Evolutionary conservation across 257 asterid genomes (phyloP).

Genomic region (Solanum bukasovii): DNA sequence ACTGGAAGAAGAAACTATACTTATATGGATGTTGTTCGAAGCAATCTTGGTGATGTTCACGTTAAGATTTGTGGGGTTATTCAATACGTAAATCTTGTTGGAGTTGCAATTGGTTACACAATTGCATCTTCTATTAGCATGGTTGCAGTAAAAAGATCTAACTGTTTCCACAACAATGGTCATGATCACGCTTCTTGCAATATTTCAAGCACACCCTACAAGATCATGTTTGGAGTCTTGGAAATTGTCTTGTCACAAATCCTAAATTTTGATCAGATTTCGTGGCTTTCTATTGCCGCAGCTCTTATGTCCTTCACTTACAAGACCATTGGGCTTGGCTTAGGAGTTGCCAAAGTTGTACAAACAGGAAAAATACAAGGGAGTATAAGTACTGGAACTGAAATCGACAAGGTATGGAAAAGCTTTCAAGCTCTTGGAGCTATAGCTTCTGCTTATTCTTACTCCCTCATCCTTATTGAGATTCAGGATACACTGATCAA

Average conservation of each 20-base stretch:
- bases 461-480: slow-evolving; percentile 16
- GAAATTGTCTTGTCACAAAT: not conserved
- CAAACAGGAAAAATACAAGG: slow-evolving; percentile 6
- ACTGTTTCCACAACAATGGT: slow-evolving; percentile 35
- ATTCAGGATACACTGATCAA: slow-evolving; percentile 18
- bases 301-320: slow-evolving; percentile 68
- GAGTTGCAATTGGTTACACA: too few species aligned
- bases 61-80: too few species aligned
- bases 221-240: not conserved
- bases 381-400: slow-evolving; percentile 8
- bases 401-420: slow-evolving; percentile 17
- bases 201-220: not conserved
- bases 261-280: slow-evolving; percentile 55
- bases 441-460: slow-evolving; percentile 22
- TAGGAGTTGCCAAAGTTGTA: slow-evolving; percentile 45
- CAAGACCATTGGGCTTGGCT: slow-evolving; percentile 51
- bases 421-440: slow-evolving; percentile 21
- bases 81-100: too few species aligned
- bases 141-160: slow-evolving; percentile 36
- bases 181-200: not conserved
- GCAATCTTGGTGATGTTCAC: too few species aligned
- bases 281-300: slow-evolving; percentile 67
- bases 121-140: not conserved
- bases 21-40: too few species aligned
- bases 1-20: too few species aligned